A percentile compares a stretch with the other conserved stretches of the same genome.
These are phyloP conservation scores for Vicia sativa DNA, from an alignment of 306 rosid species.

Conservation along the genomic window DNA sequence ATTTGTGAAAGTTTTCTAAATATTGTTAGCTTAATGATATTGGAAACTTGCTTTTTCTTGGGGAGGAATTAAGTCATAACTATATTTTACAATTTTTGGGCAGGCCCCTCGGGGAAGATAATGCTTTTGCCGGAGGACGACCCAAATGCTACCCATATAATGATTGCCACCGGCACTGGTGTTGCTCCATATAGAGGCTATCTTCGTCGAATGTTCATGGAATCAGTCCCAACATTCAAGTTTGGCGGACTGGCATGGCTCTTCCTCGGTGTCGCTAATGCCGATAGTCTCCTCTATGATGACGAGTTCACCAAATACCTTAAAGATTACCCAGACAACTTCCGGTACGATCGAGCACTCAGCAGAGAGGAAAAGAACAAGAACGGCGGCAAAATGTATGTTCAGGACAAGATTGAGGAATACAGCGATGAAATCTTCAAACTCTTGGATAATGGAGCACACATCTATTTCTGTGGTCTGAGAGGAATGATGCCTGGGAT, in stretches of 20 bases:
- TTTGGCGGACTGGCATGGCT: conserved; percentile 97
- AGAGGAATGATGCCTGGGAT: conserved; percentile 99
- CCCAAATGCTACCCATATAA: conserved; percentile 94
- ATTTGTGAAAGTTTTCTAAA: not conserved
- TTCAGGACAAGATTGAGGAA: conserved; percentile 97
- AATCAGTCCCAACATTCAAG: conserved; percentile 71
- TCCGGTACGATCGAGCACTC: conserved; percentile 76
- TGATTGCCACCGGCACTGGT: conserved; percentile 97
- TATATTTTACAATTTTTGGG: too few relatives aligned
- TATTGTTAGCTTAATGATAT: conserved; percentile 15
- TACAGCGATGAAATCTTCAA: conserved; percentile 84
- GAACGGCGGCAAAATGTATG: conserved; percentile 95
- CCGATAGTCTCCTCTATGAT: conserved; percentile 81
- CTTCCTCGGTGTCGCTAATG: conserved; percentile 93
- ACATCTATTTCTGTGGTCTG: conserved; percentile 95
- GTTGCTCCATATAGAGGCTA: conserved; percentile 95
- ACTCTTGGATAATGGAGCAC: conserved; percentile 86
- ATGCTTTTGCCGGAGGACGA: conserved; percentile 97
- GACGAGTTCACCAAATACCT: conserved; percentile 90
- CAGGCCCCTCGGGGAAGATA: conserved; percentile 97
- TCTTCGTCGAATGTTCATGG: conserved; percentile 99
- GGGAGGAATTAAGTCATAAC: too few relatives aligned
- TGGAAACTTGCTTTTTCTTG: conserved; percentile 34
- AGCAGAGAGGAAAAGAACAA: conserved; percentile 90
- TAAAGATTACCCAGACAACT: conserved; percentile 75